These are phyloP conservation scores for Amylocystis lapponica DNA, from an alignment of 768 basidiomycete species.

Conservation along the genomic window DNA sequence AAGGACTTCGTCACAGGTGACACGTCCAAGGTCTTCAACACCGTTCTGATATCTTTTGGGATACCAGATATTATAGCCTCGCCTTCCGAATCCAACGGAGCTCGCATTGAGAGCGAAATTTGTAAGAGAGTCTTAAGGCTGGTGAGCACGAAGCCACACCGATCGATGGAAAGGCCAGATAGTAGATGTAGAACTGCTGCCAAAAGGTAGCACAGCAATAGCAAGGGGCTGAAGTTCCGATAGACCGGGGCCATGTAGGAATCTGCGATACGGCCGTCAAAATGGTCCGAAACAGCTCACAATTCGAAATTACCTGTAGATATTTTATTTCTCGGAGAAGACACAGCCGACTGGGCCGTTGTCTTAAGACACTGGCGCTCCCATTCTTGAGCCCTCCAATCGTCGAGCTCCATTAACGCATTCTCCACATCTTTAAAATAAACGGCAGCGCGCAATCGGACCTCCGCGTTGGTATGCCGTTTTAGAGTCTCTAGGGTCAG, in stretches of 20 bases:
- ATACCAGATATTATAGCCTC: background rate
- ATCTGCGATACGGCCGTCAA: no score
- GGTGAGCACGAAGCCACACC: background rate
- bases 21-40: background rate
- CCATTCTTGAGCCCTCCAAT: background rate
- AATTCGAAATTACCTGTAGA: no score
- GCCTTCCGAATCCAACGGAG: background rate
- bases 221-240: no score
- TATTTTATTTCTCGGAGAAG: no score
- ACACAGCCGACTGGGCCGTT: no score
- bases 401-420: background rate
- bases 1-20: background rate
- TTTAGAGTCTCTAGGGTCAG: background rate
- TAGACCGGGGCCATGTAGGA: no score
- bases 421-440: background rate
- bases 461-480: background rate
- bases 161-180: background rate
- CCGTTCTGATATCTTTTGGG: background rate
- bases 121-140: background rate
- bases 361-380: background rate
- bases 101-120: background rate
- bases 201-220: no score
- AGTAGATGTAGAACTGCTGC: no score
- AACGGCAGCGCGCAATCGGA: background rate
- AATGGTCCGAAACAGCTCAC: no score